Evolutionary conservation across 2,329 filamentous ascomycete species (phyloP).

Genomic region (Pseudocercospora pini-densiflorae): DNA sequence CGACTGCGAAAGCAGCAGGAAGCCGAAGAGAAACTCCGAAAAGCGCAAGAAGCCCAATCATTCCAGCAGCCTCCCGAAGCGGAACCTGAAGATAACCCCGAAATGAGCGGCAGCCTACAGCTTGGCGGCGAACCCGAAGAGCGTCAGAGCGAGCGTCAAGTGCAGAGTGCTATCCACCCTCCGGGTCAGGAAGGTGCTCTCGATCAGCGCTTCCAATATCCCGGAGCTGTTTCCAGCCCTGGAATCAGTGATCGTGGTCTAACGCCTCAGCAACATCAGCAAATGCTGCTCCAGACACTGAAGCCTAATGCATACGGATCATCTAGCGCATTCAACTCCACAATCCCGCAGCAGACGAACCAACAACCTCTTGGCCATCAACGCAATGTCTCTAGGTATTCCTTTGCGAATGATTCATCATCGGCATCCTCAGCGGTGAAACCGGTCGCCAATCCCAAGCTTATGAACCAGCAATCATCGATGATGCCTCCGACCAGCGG

Average conservation of each 20-base stretch:
- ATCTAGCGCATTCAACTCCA: conserved; percentile 50
- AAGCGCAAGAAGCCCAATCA: conserved; percentile 57
- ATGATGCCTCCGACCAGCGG: conserved; percentile 69
- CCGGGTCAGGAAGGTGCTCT: conserved; percentile 51
- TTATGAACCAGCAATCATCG: conserved; percentile 83
- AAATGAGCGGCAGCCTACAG: conserved; percentile 79
- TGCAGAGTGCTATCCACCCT: conserved; percentile 70
- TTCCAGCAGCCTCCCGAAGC: conserved; percentile 53
- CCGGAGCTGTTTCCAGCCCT: conserved; percentile 52
- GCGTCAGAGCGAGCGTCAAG: conserved; percentile 59
- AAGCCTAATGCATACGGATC: conserved; percentile 50
- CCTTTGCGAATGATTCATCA: conserved; percentile 76
- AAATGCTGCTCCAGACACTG: conserved; percentile 65
- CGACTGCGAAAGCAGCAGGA: conserved; percentile 71
- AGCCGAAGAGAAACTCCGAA: conserved; percentile 54
- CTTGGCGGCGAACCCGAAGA: conserved; percentile 94
- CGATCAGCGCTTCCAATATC: conserved; percentile 39
- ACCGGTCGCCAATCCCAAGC: conserved; percentile 75
- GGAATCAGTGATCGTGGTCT: conserved; percentile 72
- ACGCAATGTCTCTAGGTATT: conserved; percentile 84
- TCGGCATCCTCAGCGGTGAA: conserved; percentile 69
- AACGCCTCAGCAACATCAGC: conserved; percentile 78
- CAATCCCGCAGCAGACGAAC: conserved; percentile 24
- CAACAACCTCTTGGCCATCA: conserved; percentile 62
- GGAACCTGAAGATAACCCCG: conserved; percentile 73